Evolutionary conservation across 2,329 filamentous ascomycete genomes (phyloP).

Genomic region (Tolypocladium sp.): DNA sequence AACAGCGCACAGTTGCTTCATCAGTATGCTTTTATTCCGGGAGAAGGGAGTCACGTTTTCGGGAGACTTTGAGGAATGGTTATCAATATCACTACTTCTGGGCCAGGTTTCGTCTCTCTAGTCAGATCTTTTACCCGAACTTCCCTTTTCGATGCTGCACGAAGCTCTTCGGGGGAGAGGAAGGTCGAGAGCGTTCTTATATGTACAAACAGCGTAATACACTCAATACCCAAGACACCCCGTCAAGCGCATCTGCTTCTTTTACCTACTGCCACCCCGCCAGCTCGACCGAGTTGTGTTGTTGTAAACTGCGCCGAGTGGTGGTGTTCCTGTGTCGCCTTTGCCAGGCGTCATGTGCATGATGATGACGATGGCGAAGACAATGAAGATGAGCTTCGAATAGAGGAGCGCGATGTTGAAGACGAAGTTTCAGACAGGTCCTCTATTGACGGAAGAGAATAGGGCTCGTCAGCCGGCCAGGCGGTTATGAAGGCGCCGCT

Average conservation of each 20-base stretch:
- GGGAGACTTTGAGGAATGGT: not conserved
- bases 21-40: constrained; percentile 11
- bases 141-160: not conserved
- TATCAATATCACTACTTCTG: not conserved
- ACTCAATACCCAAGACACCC: not conserved
- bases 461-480: constrained; percentile 18
- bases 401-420: not conserved
- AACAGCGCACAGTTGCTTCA: constrained; percentile 4
- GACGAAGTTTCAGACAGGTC: not conserved
- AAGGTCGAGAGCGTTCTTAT: not conserved
- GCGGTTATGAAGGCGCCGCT: constrained; percentile 16
- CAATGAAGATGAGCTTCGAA: not conserved
- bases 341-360: not conserved
- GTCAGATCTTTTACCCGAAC: not conserved
- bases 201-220: not conserved
- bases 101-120: not conserved
- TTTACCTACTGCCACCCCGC: not conserved
- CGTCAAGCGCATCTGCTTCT: not conserved
- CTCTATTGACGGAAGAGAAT: constrained; percentile 3
- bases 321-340: not conserved
- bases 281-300: not conserved
- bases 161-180: not conserved
- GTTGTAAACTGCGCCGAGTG: not conserved
- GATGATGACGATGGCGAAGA: not conserved
- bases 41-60: constrained; percentile 2